Conservation (phyloP, 805 yeast genomes). For the Sporopachydermia lactativora region DNA sequence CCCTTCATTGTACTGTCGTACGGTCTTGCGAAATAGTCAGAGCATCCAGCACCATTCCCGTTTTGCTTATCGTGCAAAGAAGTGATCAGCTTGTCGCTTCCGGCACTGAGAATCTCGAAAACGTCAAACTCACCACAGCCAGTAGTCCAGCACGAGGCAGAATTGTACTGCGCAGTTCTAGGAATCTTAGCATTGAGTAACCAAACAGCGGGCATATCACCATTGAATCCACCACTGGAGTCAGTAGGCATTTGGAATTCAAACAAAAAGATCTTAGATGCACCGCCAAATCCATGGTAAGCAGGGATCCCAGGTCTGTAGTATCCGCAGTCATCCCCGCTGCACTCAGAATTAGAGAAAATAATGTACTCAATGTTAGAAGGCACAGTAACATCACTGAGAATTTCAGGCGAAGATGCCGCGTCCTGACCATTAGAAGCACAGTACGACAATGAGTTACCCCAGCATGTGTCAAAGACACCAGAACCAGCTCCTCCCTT, state of each 20-base stretch:
- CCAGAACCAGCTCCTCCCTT: constrained; percentile 88
- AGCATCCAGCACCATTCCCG: constrained; percentile 77
- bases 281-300: constrained; percentile 86
- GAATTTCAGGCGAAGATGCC: constrained; percentile 52
- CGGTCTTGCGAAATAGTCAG: constrained; percentile 85
- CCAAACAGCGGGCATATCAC: constrained; percentile 98
- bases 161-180: constrained; percentile 91
- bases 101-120: constrained; percentile 74
- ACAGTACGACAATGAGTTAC: constrained; percentile 82
- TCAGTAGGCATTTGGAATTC: constrained; percentile 90
- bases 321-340: constrained; percentile 57
- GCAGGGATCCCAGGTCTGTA: constrained; percentile 83
- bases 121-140: constrained; percentile 98
- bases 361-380: constrained; percentile 74
- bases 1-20: constrained; percentile 65
- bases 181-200: constrained; percentile 90
- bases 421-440: constrained; percentile 65
- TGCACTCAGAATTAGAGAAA: constrained; percentile 60
- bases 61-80: constrained; percentile 79
- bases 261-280: constrained; percentile 72
- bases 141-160: constrained; percentile 71
- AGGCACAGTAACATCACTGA: constrained; percentile 50
- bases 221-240: constrained; percentile 35
- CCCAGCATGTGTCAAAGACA: constrained; percentile 72
- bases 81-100: constrained; percentile 60